phyloP scores from a whole-genome alignment of 768 basidiomycete species.

The Suillus subalutaceus region DNA sequence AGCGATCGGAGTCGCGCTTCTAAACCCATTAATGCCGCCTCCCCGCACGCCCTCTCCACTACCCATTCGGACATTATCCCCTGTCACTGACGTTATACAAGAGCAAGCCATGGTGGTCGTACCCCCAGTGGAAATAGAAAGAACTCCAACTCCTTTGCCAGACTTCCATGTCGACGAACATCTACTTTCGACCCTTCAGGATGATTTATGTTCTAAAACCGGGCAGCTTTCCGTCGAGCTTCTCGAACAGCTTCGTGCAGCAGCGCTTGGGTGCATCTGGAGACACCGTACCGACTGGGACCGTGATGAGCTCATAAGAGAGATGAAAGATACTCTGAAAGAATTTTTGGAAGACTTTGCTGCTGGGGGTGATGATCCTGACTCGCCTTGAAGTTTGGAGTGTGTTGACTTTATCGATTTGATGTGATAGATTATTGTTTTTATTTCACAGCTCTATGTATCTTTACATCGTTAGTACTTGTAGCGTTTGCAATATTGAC shows the following conservation, averaged over 20 bases:
- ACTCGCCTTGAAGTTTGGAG: slow-evolving; percentile 12
- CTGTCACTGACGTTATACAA: slow-evolving; percentile 13
- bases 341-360: slow-evolving; percentile 71
- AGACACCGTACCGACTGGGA: slow-evolving; percentile 82
- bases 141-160: slow-evolving; percentile 71
- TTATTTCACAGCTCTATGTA: slow-evolving; percentile 22
- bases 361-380: slow-evolving; percentile 20
- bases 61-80: background rate
- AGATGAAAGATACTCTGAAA: slow-evolving; percentile 57
- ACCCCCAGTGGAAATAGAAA: slow-evolving; percentile 47
- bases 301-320: slow-evolving; percentile 61
- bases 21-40: background rate
- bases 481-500: background rate
- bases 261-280: slow-evolving; percentile 83
- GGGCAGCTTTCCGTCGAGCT: slow-evolving; percentile 75
- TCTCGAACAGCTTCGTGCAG: slow-evolving; percentile 91
- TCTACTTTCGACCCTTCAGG: slow-evolving; percentile 50
- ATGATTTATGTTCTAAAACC: slow-evolving; percentile 57
- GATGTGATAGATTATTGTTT: slow-evolving; percentile 19
- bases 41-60: background rate
- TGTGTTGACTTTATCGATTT: background rate
- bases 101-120: slow-evolving; percentile 23
- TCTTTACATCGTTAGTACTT: slow-evolving; percentile 16
- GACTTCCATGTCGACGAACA: slow-evolving; percentile 70
- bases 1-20: background rate